Percentiles rank a stretch among this genome's conserved stretches.
Conservation (phyloP, 169 alveolate genomes). For the Babesia bovis region DNA sequence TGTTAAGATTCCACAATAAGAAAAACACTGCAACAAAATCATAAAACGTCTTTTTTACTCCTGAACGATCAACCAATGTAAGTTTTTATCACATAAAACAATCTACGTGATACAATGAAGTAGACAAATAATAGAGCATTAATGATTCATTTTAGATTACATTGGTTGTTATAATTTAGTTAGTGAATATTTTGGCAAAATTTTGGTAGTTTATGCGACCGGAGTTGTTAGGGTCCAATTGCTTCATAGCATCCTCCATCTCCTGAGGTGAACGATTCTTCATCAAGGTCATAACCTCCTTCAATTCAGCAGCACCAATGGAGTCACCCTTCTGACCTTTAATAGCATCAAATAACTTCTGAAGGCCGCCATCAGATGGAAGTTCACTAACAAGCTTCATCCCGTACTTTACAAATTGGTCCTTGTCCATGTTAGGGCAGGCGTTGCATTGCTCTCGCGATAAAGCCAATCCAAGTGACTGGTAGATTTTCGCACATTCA, state of each 20-base stretch:
- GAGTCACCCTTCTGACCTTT: constrained; percentile 25
- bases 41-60: no score
- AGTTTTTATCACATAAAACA: no score
- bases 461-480: constrained; percentile 61
- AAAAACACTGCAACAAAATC: no score
- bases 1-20: no score
- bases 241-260: constrained; percentile 13
- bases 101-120: no score
- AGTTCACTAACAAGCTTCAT: constrained; percentile 28
- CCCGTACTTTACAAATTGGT: constrained; percentile 46
- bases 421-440: constrained; percentile 43
- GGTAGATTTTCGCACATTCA: constrained; percentile 21
- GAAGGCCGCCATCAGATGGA: constrained; percentile 53
- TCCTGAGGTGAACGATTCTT: constrained; percentile 43
- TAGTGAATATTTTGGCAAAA: constrained; percentile 32
- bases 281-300: constrained; percentile 52
- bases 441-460: constrained; percentile 11
- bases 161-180: no score
- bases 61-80: no score
- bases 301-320: constrained; percentile 43
- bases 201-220: constrained; percentile 29
- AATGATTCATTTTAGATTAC: no score
- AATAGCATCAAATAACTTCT: constrained; percentile 36
- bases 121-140: no score
- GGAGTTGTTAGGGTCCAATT: constrained; percentile 48